phyloP scores from a whole-genome alignment of 176 grass and related monocot genomes.

The Sorghum bicolor region DNA sequence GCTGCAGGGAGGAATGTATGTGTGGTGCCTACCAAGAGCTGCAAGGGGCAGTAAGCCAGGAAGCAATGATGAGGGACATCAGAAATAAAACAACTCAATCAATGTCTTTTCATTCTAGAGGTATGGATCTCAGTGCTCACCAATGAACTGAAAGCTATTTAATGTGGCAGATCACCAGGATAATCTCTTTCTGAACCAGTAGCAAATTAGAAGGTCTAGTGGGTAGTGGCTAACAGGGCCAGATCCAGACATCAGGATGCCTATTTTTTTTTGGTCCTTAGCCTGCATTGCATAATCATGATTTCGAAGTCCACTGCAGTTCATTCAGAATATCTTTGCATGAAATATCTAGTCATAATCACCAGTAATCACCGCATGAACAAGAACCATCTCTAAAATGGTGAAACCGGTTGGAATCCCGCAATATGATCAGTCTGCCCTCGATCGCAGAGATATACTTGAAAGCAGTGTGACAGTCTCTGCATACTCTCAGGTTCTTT shows the following conservation, averaged over 20 bases:
- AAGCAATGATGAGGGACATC: not conserved
- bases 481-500: slow-evolving; percentile 79
- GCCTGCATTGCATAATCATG: not conserved
- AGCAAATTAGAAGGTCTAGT: not conserved
- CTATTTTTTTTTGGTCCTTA: not conserved
- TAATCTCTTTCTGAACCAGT: not conserved
- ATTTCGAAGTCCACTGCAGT: not conserved
- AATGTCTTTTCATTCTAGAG: not conserved
- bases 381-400: slow-evolving; percentile 87
- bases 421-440: slow-evolving; percentile 78
- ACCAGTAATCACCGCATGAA: slow-evolving; percentile 97
- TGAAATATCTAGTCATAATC: slow-evolving; percentile 11
- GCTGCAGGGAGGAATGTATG: not conserved
- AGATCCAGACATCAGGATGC: slow-evolving; percentile 7
- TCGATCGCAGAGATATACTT: slow-evolving; percentile 89
- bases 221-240: not conserved
- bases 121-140: not conserved
- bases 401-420: slow-evolving; percentile 92
- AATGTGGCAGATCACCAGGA: not conserved
- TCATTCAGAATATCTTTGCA: slow-evolving; percentile 11
- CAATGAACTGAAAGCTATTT: not conserved
- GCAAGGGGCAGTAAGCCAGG: not conserved
- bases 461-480: slow-evolving; percentile 85
- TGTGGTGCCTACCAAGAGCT: not conserved
- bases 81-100: not conserved